These are phyloP conservation scores for Maudiozyma bulderi DNA, from an alignment of 805 yeast species.

Conservation along the genomic window DNA sequence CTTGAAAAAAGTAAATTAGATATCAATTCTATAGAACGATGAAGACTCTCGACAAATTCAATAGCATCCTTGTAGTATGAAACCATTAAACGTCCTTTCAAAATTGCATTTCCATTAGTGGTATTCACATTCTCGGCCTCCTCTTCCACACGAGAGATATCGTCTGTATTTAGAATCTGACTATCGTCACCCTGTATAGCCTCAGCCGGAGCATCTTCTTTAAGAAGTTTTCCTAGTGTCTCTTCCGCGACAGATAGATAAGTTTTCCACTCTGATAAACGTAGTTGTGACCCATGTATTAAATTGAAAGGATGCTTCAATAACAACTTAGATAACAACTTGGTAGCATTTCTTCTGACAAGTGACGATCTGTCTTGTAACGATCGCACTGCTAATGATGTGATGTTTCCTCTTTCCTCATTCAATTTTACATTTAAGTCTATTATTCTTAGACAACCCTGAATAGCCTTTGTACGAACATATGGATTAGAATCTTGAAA, in stretches of 20 bases:
- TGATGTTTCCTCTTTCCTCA: slow-evolving; percentile 46
- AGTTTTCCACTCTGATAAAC: slow-evolving; percentile 49
- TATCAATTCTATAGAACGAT: slow-evolving; percentile 49
- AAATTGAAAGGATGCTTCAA: slow-evolving; percentile 75
- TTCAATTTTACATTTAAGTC: slow-evolving; percentile 55
- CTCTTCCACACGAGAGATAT: slow-evolving; percentile 8
- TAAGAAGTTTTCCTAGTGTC: slow-evolving; percentile 33
- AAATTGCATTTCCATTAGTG: slow-evolving; percentile 30
- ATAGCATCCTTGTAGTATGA: slow-evolving; percentile 75
- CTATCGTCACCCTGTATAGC: neutral
- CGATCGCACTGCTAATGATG: slow-evolving; percentile 62
- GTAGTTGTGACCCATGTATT: slow-evolving; percentile 66
- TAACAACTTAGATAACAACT: slow-evolving; percentile 58
- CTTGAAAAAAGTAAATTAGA: slow-evolving; percentile 68
- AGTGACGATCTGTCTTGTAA: slow-evolving; percentile 73
- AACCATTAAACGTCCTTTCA: slow-evolving; percentile 54
- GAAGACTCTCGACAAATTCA: slow-evolving; percentile 58
- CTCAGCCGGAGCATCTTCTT: slow-evolving; percentile 10
- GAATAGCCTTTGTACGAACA: slow-evolving; percentile 81
- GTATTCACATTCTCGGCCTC: slow-evolving; percentile 12
- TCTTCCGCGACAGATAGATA: slow-evolving; percentile 42
- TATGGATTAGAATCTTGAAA: slow-evolving; percentile 78
- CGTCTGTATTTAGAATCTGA: neutral
- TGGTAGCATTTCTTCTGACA: slow-evolving; percentile 77
- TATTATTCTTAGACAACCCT: slow-evolving; percentile 57